These are phyloP conservation scores for Cadophora malorum DNA, from an alignment of 2,329 filamentous ascomycete genomes.

Conservation along the genomic window DNA sequence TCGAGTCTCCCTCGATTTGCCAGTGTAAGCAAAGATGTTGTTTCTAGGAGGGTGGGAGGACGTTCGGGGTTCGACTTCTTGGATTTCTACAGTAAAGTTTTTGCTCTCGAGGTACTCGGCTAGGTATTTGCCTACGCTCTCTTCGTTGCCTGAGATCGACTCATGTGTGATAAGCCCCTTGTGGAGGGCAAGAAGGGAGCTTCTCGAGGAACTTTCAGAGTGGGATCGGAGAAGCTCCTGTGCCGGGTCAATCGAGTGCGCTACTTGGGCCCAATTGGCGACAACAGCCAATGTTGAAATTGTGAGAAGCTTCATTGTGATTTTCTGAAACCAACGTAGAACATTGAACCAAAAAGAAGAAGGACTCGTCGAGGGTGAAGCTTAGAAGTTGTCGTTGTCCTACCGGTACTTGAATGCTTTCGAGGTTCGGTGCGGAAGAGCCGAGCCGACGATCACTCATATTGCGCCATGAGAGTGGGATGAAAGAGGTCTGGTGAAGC, in stretches of 20 bases:
- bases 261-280: constrained; percentile 25
- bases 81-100: constrained; percentile 68
- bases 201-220: constrained; percentile 22
- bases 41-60: constrained; percentile 39
- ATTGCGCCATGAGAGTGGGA: constrained; percentile 9
- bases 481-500: not conserved
- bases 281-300: constrained; percentile 31
- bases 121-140: constrained; percentile 63
- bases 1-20: constrained; percentile 54
- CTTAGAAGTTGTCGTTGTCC: not conserved
- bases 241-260: constrained; percentile 25
- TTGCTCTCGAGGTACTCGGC: constrained; percentile 59
- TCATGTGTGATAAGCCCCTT: constrained; percentile 65
- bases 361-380: not conserved
- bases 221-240: constrained; percentile 33
- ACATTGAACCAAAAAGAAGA: not conserved
- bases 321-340: not conserved
- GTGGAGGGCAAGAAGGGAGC: constrained; percentile 63
- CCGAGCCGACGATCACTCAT: not conserved
- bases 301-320: constrained; percentile 35
- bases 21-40: constrained; percentile 68
- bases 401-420: not conserved
- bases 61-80: constrained; percentile 49
- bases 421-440: not conserved
- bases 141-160: constrained; percentile 68